phyloP scores from a whole-genome alignment of 2,329 filamentous ascomycete species.

The Mycosphaerella sp. region DNA sequence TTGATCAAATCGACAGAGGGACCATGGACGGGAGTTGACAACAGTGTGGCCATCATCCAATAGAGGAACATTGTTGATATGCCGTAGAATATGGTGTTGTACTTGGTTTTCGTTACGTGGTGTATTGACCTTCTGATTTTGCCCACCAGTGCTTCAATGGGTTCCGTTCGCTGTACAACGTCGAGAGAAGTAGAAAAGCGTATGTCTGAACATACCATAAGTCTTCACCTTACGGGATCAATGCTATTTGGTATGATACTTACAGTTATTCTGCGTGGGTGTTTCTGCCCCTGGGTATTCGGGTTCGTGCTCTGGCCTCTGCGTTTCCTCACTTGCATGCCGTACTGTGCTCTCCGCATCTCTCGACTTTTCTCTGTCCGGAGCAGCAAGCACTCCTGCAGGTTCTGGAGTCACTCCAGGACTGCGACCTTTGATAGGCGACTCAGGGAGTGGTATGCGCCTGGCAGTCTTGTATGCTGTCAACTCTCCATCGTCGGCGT shows the following conservation, averaged over 20 bases:
- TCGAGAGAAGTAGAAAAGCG: conserved; percentile 82
- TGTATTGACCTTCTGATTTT: conserved; percentile 57
- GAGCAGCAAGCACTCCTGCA: conserved; percentile 12
- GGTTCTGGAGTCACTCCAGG: conserved; percentile 31
- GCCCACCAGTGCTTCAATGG: conserved; percentile 66
- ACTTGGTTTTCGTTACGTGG: conserved; percentile 62
- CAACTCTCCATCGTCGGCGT: conserved; percentile 47
- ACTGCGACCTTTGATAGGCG: conserved; percentile 40
- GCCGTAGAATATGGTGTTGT: conserved; percentile 58
- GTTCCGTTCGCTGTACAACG: conserved; percentile 79
- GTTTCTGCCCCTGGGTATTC: conserved; percentile 23
- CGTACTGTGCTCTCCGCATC: conserved; percentile 19
- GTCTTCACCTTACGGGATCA: not conserved
- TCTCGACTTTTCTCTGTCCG: conserved; percentile 21
- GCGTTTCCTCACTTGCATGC: conserved; percentile 19
- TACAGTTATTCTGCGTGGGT: conserved; percentile 35
- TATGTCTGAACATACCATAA: conserved; percentile 55
- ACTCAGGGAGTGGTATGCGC: conserved; percentile 53
- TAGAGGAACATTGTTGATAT: conserved; percentile 59
- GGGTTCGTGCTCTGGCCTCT: conserved; percentile 16
- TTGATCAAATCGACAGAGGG: conserved; percentile 83
- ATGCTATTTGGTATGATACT: conserved; percentile 12
- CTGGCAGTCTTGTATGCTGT: conserved; percentile 29
- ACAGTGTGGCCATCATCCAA: conserved; percentile 58
- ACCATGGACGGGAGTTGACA: conserved; percentile 60